A percentile compares a stretch with the other conserved stretches of the same genome.
Evolutionary conservation across 805 yeast genomes (phyloP).

Genomic region (Danielia reshetovae): DNA sequence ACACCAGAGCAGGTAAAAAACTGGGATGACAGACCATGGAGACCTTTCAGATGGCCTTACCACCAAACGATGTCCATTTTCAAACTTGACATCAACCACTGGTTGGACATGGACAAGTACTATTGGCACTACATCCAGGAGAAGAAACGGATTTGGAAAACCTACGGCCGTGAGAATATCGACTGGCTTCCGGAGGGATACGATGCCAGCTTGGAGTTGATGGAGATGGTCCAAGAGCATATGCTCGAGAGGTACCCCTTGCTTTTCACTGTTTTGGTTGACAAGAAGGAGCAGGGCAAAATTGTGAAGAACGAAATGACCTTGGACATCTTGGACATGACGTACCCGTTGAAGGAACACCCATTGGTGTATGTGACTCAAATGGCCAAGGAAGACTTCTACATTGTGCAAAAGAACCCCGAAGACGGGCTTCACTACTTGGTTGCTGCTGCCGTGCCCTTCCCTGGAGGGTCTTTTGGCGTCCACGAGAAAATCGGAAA

Average conservation of each 20-base stretch:
- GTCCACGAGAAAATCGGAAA: conserved; percentile 57
- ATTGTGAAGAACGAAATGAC: conserved; percentile 60
- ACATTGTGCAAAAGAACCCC: conserved; percentile 52
- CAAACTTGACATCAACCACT: conserved; percentile 67
- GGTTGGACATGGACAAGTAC: conserved; percentile 79
- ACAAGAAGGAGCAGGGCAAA: conserved; percentile 42
- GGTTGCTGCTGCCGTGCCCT: conserved; percentile 72
- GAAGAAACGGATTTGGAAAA: conserved; percentile 52
- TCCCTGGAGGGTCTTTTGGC: conserved; percentile 76
- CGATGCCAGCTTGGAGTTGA: conserved; percentile 58
- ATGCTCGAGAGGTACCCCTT: conserved; percentile 61
- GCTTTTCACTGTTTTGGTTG: conserved; percentile 46
- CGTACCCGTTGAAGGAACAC: conserved; percentile 56
- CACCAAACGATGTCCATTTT: conserved; percentile 76
- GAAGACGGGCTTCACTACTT: conserved; percentile 53
- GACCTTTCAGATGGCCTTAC: conserved; percentile 78
- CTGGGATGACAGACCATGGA: conserved; percentile 75
- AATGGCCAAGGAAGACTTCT: conserved; percentile 75
- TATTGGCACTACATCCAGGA: conserved; percentile 64
- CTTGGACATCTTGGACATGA: conserved; percentile 57
- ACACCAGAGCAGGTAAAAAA: conserved; percentile 64
- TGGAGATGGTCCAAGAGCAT: conserved; percentile 60
- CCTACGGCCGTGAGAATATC: conserved; percentile 57
- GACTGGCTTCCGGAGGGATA: conserved; percentile 65
- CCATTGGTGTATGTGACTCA: conserved; percentile 61